Base-by-base conservation (phyloP, 2,329 filamentous ascomycete genomes). In the Fusarium sp. region DNA sequence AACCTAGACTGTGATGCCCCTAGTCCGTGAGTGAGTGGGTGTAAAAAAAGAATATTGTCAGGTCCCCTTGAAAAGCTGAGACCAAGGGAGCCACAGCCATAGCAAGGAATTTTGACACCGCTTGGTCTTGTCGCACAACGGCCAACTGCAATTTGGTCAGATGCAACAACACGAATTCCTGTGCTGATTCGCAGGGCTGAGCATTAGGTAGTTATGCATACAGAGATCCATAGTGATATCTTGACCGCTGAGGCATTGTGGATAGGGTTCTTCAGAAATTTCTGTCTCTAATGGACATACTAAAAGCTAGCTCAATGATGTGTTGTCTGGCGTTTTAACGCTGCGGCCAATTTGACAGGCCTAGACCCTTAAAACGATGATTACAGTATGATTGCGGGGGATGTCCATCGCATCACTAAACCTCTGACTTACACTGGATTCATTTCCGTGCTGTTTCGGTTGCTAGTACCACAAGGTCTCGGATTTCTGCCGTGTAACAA, bases 81-180 rank as follows among this genome's bases (percentile, higher is more conserved):
- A 54, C 54, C 59, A 66, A 62, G 62, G 57, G 51, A 33, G 25
- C 23, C 35, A 10, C 4, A 33, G 54, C 23, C 23, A 25, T 4
- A 19, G 23, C 23, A 3, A 41, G 41, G 50, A 43, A 45, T 47
- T 53, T 63, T 55, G 43, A 53, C 59, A 51, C 51, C 61, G 49
- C 54, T 41, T 57, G 45, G 50, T 49, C 35, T 49, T 51, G 49
- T 49, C 49, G 49, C 53, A 53, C 53, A 57, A 51, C 53, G 39
- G 48, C 56, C 57, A 61, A 63, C 53, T 49, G 55, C 59, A 58
- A 69, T 66, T 61, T 48, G 48, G 56, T 69, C 64, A 69, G 42
- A 56, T 66, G 49, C 36, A 61, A 63, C 59, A 66, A 58, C 58
- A 57, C 45, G 48, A 45, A 49, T 50, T 37, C 53, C 41, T 25